Base-by-base conservation (phyloP, 192 early-diverging fungal species). In the Linnemannia elongata region DNA sequence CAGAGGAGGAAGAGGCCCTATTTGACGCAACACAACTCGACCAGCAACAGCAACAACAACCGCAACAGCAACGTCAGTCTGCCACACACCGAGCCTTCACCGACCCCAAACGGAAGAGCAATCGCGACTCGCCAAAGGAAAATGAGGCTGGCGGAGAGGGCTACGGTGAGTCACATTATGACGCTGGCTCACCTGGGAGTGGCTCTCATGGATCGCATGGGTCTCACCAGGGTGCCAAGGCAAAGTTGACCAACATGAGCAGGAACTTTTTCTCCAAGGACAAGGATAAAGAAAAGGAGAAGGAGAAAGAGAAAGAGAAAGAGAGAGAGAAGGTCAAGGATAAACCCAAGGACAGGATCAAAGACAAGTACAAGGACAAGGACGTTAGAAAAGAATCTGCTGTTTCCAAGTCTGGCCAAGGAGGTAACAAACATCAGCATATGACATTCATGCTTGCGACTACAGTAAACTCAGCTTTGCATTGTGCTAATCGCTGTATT, bases 201-300 rank as follows among this genome's bases (percentile, higher is more conserved):
- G 22, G 45, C 38, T 70, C 66, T 0, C 60, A 33, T 63, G 60
- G 27, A 33, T 63, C 27, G 30, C 30, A 33, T 33, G 24, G 68
- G 8, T 44, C 44, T 30, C 57, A 77, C 20, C 79, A 81, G 2
- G 66, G 79, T 3, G 70, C 79, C 39, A 87, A 87, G 17, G 71
- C 71, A 4, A 87, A 87, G 76, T 15, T 87, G 8, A 78, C 79
- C 18, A 87, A 87, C 52, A 81, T 87, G 79, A 81, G 85, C 42
- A 70, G 85, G 20, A 87, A 45, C 68, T 87, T 87, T 74, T 87
- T 87, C 63, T 87, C 85, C 18, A 87, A 87, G 42, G 85, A 87
- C 41, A 85, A 76, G 69, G 83, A 85, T 4, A 74, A 75, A 30
- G 76, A 83, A 52, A 77, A 82, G 39, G 45, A 69, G 8, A 82